These are phyloP conservation scores for Coemansia sp. DNA, from an alignment of 192 early-diverging fungal genomes.

Conservation along the genomic window DNA sequence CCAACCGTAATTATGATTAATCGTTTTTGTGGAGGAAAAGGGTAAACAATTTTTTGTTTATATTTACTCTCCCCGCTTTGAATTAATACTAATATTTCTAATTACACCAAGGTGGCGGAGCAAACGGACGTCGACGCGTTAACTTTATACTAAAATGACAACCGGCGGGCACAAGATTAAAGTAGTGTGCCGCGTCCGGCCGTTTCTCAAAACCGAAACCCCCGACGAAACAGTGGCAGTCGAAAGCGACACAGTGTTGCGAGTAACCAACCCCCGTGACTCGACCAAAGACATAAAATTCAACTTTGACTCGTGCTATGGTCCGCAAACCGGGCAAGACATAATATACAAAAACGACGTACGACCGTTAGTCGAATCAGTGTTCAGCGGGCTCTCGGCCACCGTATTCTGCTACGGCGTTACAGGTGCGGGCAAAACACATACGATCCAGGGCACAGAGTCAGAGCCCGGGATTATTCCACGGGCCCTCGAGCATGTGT, in stretches of 20 bases:
- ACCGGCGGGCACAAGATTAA: slow-evolving; percentile 53
- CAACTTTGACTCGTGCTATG: slow-evolving; percentile 60
- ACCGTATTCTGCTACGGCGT: slow-evolving; percentile 73
- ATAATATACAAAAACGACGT: slow-evolving; percentile 58
- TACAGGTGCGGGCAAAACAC: slow-evolving; percentile 67
- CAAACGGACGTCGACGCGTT: too few species aligned
- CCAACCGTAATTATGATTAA: too few species aligned
- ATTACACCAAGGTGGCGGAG: background rate
- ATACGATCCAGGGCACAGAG: slow-evolving; percentile 61
- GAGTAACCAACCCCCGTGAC: slow-evolving; percentile 59
- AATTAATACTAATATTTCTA: background rate
- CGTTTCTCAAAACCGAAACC: slow-evolving; percentile 57
- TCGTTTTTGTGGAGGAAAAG: too few species aligned
- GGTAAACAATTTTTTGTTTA: too few species aligned
- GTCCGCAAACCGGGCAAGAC: slow-evolving; percentile 40
- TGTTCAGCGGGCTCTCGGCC: slow-evolving; percentile 60
- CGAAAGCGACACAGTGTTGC: slow-evolving; percentile 43
- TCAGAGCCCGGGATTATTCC: slow-evolving; percentile 63
- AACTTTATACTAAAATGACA: slow-evolving; percentile 16
- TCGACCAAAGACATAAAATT: slow-evolving; percentile 51
- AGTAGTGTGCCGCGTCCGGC: slow-evolving; percentile 62
- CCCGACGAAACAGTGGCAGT: slow-evolving; percentile 51
- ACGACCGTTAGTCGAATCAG: slow-evolving; percentile 56
- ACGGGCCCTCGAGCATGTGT: slow-evolving; percentile 57
- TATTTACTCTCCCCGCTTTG: too few species aligned